Evolutionary conservation across 2,329 filamentous ascomycete species (phyloP).

Genomic region (Curvularia hawaiiensis): DNA sequence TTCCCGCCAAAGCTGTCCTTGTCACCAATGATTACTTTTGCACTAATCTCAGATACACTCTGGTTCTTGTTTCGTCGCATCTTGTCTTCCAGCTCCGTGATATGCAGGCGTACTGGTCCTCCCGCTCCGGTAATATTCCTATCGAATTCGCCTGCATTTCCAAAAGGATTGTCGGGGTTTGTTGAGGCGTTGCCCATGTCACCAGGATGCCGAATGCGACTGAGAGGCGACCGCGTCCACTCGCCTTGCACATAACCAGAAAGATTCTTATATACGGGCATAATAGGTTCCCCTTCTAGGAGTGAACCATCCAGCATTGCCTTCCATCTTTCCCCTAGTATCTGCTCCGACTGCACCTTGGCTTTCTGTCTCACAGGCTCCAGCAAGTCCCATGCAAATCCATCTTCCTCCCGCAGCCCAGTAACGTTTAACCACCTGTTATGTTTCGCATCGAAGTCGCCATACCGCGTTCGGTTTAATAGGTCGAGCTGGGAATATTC

Average conservation of each 20-base stretch:
- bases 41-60: constrained; percentile 70
- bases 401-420: constrained; percentile 75
- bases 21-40: constrained; percentile 74
- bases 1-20: constrained; percentile 67
- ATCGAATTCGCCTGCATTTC: constrained; percentile 65
- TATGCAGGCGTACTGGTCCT: constrained; percentile 71
- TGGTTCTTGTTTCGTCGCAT: constrained; percentile 40
- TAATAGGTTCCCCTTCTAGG: constrained; percentile 45
- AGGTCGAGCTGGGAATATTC: constrained; percentile 58
- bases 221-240: constrained; percentile 68
- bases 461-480: constrained; percentile 46
- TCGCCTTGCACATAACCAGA: constrained; percentile 78
- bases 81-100: constrained; percentile 60
- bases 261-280: constrained; percentile 76
- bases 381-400: constrained; percentile 79
- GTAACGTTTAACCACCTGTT: constrained; percentile 64
- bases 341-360: constrained; percentile 57
- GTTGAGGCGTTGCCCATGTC: constrained; percentile 60
- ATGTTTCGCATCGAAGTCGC: constrained; percentile 54
- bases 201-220: constrained; percentile 52
- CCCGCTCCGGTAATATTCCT: constrained; percentile 76
- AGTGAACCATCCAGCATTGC: constrained; percentile 40
- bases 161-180: constrained; percentile 70
- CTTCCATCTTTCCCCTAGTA: constrained; percentile 45
- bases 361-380: constrained; percentile 68